These are phyloP conservation scores for Cladochytrium tenue DNA, from an alignment of 371 early-diverging fungal genomes.

Conservation along the genomic window DNA sequence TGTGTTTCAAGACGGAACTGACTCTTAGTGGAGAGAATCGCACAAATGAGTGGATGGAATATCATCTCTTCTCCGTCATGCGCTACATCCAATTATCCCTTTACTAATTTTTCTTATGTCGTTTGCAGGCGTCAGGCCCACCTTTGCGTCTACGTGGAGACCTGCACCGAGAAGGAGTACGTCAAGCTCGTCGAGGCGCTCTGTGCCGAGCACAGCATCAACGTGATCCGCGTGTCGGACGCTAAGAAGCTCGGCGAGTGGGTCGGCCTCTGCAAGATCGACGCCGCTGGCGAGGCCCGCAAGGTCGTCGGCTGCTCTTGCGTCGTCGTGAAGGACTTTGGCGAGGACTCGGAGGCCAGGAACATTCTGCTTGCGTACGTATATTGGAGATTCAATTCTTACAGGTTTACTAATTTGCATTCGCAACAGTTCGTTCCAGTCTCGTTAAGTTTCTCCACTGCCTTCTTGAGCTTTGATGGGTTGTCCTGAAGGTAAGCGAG, in stretches of 20 bases:
- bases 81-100: no score
- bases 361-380: slow-evolving; percentile 93
- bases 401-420: no score
- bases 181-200: slow-evolving; percentile 95
- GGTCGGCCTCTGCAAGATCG: slow-evolving; percentile 99
- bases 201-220: slow-evolving; percentile 97
- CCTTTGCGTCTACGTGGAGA: slow-evolving; percentile 93
- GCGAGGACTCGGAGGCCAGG: slow-evolving; percentile 97
- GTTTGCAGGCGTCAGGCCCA: slow-evolving; percentile 88
- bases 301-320: slow-evolving; percentile 96
- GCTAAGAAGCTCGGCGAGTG: slow-evolving; percentile 99
- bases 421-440: slow-evolving; percentile 45
- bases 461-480: no score
- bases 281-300: slow-evolving; percentile 96
- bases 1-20: slow-evolving; percentile 45
- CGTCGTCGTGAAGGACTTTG: slow-evolving; percentile 93
- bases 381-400: no score
- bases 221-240: slow-evolving; percentile 95
- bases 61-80: no score
- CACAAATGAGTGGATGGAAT: no score
- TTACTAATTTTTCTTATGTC: no score
- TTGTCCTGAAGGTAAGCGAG: no score
- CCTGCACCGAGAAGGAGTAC: slow-evolving; percentile 94
- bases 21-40: slow-evolving; percentile 25
- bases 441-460: no score